Conservation (phyloP, 2,329 filamentous ascomycete genomes). For the Aaosphaeria arxii region DNA sequence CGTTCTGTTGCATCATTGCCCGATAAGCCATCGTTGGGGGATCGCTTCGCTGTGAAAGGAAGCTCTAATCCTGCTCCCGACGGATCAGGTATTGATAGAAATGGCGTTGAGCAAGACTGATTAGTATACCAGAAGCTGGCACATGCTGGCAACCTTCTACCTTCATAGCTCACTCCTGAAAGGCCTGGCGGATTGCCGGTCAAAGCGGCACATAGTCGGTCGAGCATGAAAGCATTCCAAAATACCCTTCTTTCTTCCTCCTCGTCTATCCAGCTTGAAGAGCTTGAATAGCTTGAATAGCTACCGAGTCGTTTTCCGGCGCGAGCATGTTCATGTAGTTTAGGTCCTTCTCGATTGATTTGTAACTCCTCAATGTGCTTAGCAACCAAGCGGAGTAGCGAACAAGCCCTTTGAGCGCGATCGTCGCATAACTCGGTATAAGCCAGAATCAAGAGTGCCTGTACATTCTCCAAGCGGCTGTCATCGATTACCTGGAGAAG, state of each 20-base stretch:
- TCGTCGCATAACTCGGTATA: conserved; percentile 1
- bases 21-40: too few relatives aligned
- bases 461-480: background rate
- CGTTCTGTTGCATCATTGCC: too few relatives aligned
- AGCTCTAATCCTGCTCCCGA: background rate
- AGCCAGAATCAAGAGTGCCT: background rate
- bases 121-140: conserved; percentile 5
- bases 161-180: too few relatives aligned
- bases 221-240: background rate
- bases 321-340: too few relatives aligned
- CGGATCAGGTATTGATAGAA: background rate
- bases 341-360: too few relatives aligned
- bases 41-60: too few relatives aligned
- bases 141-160: conserved; percentile 1
- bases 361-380: background rate
- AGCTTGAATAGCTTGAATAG: background rate
- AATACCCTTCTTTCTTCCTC: background rate
- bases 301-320: background rate
- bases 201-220: background rate
- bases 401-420: background rate
- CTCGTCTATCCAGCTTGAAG: background rate
- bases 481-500: background rate
- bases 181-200: too few relatives aligned
- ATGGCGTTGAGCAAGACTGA: conserved; percentile 1
- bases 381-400: background rate